Base-by-base conservation (phyloP, 2,329 filamentous ascomycete genomes). In the Orbilia quercus region DNA sequence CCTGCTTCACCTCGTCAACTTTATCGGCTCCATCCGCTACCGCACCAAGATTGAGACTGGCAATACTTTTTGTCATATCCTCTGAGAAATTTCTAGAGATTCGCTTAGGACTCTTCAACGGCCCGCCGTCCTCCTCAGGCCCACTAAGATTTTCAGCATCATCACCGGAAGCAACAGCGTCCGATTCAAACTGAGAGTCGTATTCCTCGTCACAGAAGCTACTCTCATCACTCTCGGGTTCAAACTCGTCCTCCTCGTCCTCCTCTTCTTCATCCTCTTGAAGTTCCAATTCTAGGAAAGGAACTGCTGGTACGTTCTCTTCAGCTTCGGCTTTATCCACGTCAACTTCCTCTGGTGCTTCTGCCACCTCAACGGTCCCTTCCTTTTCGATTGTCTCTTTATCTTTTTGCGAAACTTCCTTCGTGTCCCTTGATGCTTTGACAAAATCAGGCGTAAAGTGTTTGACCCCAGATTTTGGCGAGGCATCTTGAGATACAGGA, bases 191-290 rank as follows among this genome's bases (percentile, higher is more conserved):
- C 28, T 66, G 54, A 22, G 70, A 74, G 23, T 74, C 63, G 22
- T 74, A 67, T 51, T 74, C 70, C 53, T 67, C 70, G 12, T 67
- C 64, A 50, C 63, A 67, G 44, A 60, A 69, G 58, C 66, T 71
- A 31, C 72, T 70, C 7, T 70, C 59, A 31, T 75, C 64, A 28
- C 72, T 71, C 12, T 72, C 58, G 18, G 65, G 51, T 11, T 65
- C 58, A 31, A 64, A 62, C 23, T 71, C 72, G 18, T 58, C 71
- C 31, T 73, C 72, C 0, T 65, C 63, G 7, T 75, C 73, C 7
- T 76, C 75, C 2, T 73, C 67, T 12, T 70, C 67, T 25, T 69
- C 67, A 6, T 63, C 64, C 7, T 72, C 59, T 34, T 44, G 44
- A 45, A 73, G 69, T 44, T 66, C 69, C 9, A 66, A 38, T n/a